phyloP scores from a whole-genome alignment of 2,329 filamentous ascomycete species.

The Ceratocystis cacaofunesta region DNA sequence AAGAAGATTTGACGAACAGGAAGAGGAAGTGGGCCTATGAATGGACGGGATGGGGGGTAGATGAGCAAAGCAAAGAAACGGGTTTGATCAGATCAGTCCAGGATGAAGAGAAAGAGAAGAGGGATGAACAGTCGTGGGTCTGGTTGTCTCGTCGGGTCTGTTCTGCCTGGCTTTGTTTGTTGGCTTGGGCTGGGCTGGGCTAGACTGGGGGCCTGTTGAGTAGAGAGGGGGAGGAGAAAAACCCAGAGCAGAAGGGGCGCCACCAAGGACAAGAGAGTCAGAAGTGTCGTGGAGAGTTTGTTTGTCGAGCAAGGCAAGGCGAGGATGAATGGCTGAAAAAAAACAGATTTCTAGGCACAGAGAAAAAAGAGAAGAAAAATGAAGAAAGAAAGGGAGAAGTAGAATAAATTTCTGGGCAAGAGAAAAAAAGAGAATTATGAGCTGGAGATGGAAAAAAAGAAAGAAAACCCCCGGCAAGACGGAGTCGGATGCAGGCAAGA shows the following conservation, averaged over 20 bases:
- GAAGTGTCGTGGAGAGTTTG: neutral
- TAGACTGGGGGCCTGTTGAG: neutral
- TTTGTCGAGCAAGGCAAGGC: neutral
- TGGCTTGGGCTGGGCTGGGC: neutral
- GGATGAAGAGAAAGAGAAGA: constrained; percentile 6
- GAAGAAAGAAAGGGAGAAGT: neutral
- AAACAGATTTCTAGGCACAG: too few relatives aligned
- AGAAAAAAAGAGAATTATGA: neutral
- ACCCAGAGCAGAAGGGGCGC: neutral
- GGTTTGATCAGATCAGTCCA: constrained; percentile 6
- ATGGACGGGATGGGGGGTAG: neutral
- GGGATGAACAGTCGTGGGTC: constrained; percentile 7
- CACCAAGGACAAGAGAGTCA: neutral
- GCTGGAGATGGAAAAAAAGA: neutral
- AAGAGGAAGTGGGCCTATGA: constrained; percentile 10
- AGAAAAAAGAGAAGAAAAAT: too few relatives aligned
- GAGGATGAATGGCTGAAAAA: neutral
- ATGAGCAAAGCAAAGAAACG: neutral
- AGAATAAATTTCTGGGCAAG: neutral
- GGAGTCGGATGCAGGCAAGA: constrained; percentile 2
- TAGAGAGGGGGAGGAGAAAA: neutral
- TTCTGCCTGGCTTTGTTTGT: neutral
- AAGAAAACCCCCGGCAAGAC: neutral
- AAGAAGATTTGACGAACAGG: constrained; percentile 12
- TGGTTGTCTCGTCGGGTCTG: neutral